Conservation (phyloP, 192 early-diverging fungal genomes). For the Coemansia sp. region DNA sequence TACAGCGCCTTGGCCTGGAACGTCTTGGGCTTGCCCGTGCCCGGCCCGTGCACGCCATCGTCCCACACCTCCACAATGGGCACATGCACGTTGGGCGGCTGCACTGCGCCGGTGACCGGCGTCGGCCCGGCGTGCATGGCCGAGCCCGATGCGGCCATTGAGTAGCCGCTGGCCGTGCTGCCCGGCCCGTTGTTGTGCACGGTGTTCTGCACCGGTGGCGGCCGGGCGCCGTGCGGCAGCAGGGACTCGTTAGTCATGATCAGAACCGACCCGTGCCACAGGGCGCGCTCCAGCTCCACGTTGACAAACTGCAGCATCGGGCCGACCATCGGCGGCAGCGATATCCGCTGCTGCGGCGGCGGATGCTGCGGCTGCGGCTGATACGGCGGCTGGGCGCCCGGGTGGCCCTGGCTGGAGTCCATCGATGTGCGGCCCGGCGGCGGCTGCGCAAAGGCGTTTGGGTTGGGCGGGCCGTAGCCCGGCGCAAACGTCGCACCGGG, state of each 20-base stretch:
- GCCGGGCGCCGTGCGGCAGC: conserved; percentile 23
- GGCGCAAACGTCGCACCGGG: conserved; percentile 31
- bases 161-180: conserved; percentile 9
- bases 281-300: conserved; percentile 42
- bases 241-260: conserved; percentile 47
- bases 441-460: background rate
- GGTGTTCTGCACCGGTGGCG: conserved; percentile 4
- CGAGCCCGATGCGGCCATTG: conserved; percentile 4
- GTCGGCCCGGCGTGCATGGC: conserved; percentile 30
- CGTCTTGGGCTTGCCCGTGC: conserved; percentile 46
- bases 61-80: conserved; percentile 47
- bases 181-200: background rate
- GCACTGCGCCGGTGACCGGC: background rate
- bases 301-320: conserved; percentile 50
- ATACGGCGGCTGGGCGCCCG: background rate
- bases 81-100: conserved; percentile 13
- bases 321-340: conserved; percentile 41
- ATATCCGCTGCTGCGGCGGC: conserved; percentile 6
- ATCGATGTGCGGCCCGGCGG: background rate
- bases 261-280: conserved; percentile 47
- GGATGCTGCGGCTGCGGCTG: conserved; percentile 8
- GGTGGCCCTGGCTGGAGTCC: background rate
- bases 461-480: conserved; percentile 35
- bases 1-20: conserved; percentile 35
- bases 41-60: conserved; percentile 44